Evolutionary conservation across 2,329 filamentous ascomycete genomes (phyloP).

Genomic region (Neospermospora avenae): DNA sequence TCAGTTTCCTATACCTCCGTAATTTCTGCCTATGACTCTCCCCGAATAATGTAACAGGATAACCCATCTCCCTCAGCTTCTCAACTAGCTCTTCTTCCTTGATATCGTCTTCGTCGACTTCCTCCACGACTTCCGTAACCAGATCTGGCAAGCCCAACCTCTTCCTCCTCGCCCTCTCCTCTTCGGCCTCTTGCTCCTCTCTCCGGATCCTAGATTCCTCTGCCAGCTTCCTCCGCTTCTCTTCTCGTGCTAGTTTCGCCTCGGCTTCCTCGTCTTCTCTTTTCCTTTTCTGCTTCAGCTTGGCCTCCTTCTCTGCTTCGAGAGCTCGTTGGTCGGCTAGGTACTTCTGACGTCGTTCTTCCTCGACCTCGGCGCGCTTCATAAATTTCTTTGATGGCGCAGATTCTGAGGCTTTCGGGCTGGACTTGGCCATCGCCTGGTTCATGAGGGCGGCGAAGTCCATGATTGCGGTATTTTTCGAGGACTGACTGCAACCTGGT

Average conservation of each 20-base stretch:
- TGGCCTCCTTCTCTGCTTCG: slow-evolving; percentile 67
- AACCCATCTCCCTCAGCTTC: slow-evolving; percentile 67
- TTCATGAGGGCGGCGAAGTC: slow-evolving; percentile 95
- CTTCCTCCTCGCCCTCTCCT: slow-evolving; percentile 70
- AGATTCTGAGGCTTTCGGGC: slow-evolving; percentile 43
- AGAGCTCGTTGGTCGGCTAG: slow-evolving; percentile 73
- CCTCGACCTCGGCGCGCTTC: slow-evolving; percentile 82
- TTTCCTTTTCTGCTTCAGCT: slow-evolving; percentile 76
- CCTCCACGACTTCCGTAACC: slow-evolving; percentile 47
- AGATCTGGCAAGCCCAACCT: slow-evolving; percentile 78
- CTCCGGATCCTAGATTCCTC: slow-evolving; percentile 70
- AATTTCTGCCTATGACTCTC: slow-evolving; percentile 70
- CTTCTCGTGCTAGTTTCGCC: slow-evolving; percentile 67
- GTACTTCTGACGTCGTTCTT: slow-evolving; percentile 76
- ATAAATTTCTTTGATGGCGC: slow-evolving; percentile 67
- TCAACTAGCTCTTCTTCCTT: slow-evolving; percentile 65
- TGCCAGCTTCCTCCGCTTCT: slow-evolving; percentile 76
- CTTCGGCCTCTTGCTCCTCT: slow-evolving; percentile 69
- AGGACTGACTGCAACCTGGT: background rate
- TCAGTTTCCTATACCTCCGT: slow-evolving; percentile 66
- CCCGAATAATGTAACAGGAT: slow-evolving; percentile 76
- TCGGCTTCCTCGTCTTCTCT: slow-evolving; percentile 80
- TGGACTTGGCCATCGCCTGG: slow-evolving; percentile 83
- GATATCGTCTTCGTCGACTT: slow-evolving; percentile 58
- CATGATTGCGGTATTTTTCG: slow-evolving; percentile 53